These are phyloP conservation scores for Hyaloperonospora arabidopsidis DNA, from an alignment of 352 stramenopile genomes.

Conservation along the genomic window DNA sequence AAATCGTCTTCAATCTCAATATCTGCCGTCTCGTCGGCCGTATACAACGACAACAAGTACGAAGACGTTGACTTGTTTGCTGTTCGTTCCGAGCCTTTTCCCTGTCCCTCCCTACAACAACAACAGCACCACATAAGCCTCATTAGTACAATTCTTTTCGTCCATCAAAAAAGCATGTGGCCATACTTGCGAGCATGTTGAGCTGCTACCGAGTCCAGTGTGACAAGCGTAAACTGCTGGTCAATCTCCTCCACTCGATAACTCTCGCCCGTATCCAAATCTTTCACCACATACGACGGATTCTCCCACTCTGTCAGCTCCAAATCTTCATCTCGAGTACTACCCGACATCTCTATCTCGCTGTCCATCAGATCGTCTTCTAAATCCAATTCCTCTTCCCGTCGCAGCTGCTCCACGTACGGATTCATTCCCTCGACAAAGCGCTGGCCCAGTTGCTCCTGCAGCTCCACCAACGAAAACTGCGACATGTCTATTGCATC, in stretches of 20 bases:
- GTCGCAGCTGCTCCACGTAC: constrained; percentile 39
- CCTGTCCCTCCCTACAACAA: constrained; percentile 17
- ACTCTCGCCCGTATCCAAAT: constrained; percentile 70
- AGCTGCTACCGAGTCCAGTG: constrained; percentile 52
- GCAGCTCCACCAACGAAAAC: constrained; percentile 21
- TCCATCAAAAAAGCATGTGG: neutral
- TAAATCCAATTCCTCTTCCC: constrained; percentile 27
- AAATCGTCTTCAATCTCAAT: constrained; percentile 67
- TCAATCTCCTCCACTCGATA: constrained; percentile 81
- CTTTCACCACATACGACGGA: constrained; percentile 72
- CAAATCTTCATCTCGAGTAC: constrained; percentile 20
- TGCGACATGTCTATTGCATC: constrained; percentile 21
- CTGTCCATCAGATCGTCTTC: constrained; percentile 24
- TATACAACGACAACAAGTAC: constrained; percentile 71
- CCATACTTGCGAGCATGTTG: constrained; percentile 53
- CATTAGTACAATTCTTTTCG: neutral
- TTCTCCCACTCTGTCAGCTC: constrained; percentile 59
- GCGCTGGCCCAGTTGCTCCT: constrained; percentile 27
- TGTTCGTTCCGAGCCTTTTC: constrained; percentile 11
- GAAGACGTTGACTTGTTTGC: constrained; percentile 47
- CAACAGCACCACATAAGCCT: neutral
- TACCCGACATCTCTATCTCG: constrained; percentile 1
- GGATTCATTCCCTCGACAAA: constrained; percentile 39
- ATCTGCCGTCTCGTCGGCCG: constrained; percentile 68
- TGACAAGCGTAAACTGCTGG: constrained; percentile 71